Conservation (phyloP, 2,329 filamentous ascomycete genomes). For the Xylariaceae sp. region DNA sequence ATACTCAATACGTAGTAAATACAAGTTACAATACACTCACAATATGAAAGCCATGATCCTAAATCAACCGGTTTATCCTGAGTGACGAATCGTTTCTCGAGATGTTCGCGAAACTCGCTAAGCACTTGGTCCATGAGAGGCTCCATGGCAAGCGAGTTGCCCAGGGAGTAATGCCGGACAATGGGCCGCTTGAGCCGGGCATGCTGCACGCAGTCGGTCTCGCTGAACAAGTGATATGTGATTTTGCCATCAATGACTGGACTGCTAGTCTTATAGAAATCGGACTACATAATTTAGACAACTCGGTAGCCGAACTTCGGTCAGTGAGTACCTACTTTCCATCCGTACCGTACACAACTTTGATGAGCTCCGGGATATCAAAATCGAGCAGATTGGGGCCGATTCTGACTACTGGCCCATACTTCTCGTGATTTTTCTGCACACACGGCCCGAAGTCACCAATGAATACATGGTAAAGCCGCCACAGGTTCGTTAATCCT, state of each 20-base stretch:
- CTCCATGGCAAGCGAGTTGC: constrained; percentile 30
- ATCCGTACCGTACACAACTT: constrained; percentile 40
- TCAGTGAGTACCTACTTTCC: constrained; percentile 28
- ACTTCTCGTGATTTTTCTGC: constrained; percentile 1
- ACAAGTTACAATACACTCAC: constrained; percentile 20
- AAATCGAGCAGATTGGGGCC: constrained; percentile 38
- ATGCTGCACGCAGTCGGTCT: constrained; percentile 29
- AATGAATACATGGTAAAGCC: neutral
- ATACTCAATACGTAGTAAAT: neutral
- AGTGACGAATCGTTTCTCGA: constrained; percentile 32
- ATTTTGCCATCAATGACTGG: constrained; percentile 32
- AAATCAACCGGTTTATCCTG: constrained; percentile 25
- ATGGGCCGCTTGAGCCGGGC: constrained; percentile 32
- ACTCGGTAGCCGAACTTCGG: no score
- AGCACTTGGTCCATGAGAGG: constrained; percentile 34
- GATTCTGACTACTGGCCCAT: constrained; percentile 27
- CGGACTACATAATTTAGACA: constrained; percentile 24
- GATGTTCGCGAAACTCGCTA: constrained; percentile 27
- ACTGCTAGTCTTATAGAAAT: constrained; percentile 35
- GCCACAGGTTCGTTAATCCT: neutral
- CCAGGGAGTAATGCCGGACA: constrained; percentile 31
- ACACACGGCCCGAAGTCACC: neutral
- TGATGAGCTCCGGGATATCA: constrained; percentile 33
- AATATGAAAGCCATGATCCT: constrained; percentile 33
- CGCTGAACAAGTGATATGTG: constrained; percentile 39